phyloP scores from a whole-genome alignment of 306 rosid genomes.

The Macrotyloma uniflorum region DNA sequence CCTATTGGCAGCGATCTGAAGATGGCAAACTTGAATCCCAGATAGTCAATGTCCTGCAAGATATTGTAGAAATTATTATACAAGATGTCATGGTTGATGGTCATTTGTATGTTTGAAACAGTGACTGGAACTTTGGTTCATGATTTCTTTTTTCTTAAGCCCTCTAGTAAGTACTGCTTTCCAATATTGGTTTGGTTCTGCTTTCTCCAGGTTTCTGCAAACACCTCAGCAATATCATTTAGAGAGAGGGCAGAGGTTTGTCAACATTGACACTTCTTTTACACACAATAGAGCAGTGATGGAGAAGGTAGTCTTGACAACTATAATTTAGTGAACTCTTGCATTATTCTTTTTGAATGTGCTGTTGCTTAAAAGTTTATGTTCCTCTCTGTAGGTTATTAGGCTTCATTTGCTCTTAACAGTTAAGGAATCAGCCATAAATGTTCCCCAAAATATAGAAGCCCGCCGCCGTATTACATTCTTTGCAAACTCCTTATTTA shows the following conservation, averaged over 20 bases:
- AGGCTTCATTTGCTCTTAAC: conserved; percentile 94
- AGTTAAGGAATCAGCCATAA: conserved; percentile 93
- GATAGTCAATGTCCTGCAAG: conserved; percentile 89
- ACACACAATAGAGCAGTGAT: conserved; percentile 48
- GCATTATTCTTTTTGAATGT: conserved; percentile 25
- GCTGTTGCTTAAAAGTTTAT: conserved; percentile 38
- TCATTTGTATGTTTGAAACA: conserved; percentile 58
- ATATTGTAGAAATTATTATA: conserved; percentile 86
- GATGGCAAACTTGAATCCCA: conserved; percentile 51
- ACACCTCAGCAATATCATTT: conserved; percentile 26
- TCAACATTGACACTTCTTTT: conserved; percentile 47
- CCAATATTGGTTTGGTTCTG: conserved; percentile 34
- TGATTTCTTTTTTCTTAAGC: neutral
- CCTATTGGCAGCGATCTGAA: conserved; percentile 58
- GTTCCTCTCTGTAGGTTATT: conserved; percentile 61
- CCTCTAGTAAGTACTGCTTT: conserved; percentile 31
- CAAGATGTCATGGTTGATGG: conserved; percentile 86
- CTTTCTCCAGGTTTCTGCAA: conserved; percentile 53
- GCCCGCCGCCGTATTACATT: conserved; percentile 99
- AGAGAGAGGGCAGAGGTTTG: conserved; percentile 70
- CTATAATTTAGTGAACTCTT: neutral
- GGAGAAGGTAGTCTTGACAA: conserved; percentile 70
- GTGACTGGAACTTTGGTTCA: conserved; percentile 10
- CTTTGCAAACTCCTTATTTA: conserved; percentile 95
- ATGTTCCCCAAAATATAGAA: conserved; percentile 94